Base-by-base conservation (phyloP, 2,329 filamentous ascomycete species). In the Dryadomyces sulphureus region DNA sequence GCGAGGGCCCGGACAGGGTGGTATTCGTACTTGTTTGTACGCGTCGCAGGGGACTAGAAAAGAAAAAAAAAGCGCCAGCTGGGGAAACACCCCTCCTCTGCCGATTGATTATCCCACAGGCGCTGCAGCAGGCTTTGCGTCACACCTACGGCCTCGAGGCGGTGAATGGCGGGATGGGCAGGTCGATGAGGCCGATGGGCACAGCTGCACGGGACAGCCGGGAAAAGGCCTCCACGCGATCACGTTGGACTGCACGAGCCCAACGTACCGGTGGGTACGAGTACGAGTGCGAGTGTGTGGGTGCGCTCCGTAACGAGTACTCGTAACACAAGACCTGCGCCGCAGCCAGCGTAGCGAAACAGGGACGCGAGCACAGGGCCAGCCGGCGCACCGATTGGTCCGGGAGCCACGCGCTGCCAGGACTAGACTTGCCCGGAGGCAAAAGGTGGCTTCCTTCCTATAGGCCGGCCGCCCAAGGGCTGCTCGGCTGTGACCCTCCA, bases 111-210 rank as follows among this genome's bases (percentile, higher is more conserved):
- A n/a, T 41, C 22, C 35, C 19, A 12, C 22, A 32, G 27, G 27
- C 39, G 24, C 24, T 41, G 39, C 39, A 41, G 39, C 39, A 30
- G 39, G 25, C 24, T 41, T 41, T 41, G 39, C 39, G 39, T 41
- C 39, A 41, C 39, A 41, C 11, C 9, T 12, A 8, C 9, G 24
- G 20, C 9, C 12, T 24, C 6, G 39, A 41, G 24, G 39, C 39
- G 39, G 39, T 41, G 39, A 41, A 41, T 41, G 16, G 24, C 5
- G 35, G 8, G 22, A 19, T n/a, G 20, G 20, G 21, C 20, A 21
- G 38, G 17, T 30, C 7, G 34, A 16, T 19, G 17, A n/a, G 16
- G 17, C 16, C 11, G 17, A 36, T 5, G 17, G n/a, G 17, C n/a
- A 7, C 14, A n/a, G 5, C 34, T n/a, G 34, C 16, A 36, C 34